Base-by-base conservation (phyloP, 2,329 filamentous ascomycete genomes). In the Penicillium sp. region DNA sequence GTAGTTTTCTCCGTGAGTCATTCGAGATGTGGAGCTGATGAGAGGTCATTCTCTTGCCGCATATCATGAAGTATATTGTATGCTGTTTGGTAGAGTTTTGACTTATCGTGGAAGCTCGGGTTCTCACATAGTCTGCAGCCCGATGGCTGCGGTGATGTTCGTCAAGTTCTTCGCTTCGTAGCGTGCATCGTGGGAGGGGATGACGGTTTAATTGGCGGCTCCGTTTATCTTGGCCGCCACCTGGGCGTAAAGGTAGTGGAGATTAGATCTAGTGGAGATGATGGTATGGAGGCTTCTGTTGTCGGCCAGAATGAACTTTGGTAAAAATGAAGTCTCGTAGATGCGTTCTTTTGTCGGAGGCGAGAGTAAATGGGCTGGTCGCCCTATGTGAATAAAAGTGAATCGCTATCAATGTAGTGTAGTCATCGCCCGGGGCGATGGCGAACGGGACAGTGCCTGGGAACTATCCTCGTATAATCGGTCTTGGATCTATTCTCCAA, bases 21-120 rank as follows among this genome's bases (percentile, higher is more conserved):
- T 23, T 23, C 7, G 4, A 3, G 15, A 23, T 15, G 5, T 15
- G 5, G 13, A 19, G 9, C 6, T 21, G 27, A 15, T 31, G 9
- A 46, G 10, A 33, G 4, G n/a, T 8, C 27, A 23, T 10, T 5
- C 6, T 23, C 21, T 9, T 13, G 7, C 8, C 6, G 1, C 4
- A 19, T 21, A 15, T 31, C 7, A 23, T 7, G 19, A 23, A 2
- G 6, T 7, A 33, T 8, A 5, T 5, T 10, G 7, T 33, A 33
- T 8, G 8, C 9, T 10, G 7, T 23, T 13, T 33, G 4, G 29
- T 2, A 47, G 0, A 2, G 5, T 4, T n/a, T 0, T n/a, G 3
- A 4, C 13, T 11, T n/a, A 2, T n/a, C 3, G 19, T 46, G 5
- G 11, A 34, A n/a, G 13, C 0, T 23, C 19, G 2, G 13, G 19